Base-by-base conservation (phyloP, 768 basidiomycete genomes). In the Boletus pseudo-olivaceus region DNA sequence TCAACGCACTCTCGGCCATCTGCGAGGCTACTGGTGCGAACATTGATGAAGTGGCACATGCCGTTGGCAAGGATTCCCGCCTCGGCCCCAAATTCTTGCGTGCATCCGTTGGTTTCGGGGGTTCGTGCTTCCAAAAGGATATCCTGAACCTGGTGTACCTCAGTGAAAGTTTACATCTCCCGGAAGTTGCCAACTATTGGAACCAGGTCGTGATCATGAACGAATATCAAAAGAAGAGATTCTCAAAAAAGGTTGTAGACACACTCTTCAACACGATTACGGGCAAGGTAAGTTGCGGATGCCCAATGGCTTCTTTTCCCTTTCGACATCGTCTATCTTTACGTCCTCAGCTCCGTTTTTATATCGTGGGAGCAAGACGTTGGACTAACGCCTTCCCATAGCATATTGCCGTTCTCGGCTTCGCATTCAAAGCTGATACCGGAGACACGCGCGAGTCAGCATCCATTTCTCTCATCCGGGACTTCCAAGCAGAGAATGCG, bases 91-190 rank as follows among this genome's bases (percentile, higher is more conserved):
- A 90, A 72, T 99, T 99, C 83, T 78, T 99, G 67, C 93, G 90
- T 69, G 90, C 93, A 39, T 90, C 87, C 46, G 94, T 97, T 64
- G 96, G 97, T 20, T 99, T 99, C 65, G 96, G 97, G 57, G 97
- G 97, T 35, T 92, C 89, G 12, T 99, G 96, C 77, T 99, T 99
- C 90, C 96, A 98, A 76, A 98, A 99, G 73, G 96, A 99, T 68
- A 98, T 98, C 73, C 85, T 99, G 67, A 99, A 99, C 78, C 80
- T 99, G 57, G 97, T 98, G 42, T 99, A 99, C 77, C 84, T 99
- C 41, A 88, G 85, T 67, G 95, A 98, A 76, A 93, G 89, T 58
- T 75, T 93, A 51, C 93, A 98, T 74, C 81, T 99, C 51, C 94
- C 95, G 37, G 93, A 98, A 72, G 95, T 99, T 27, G 97, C 96